phyloP scores from a whole-genome alignment of 1,284 basidiomycete species.

The Ustilago trichophora region DNA sequence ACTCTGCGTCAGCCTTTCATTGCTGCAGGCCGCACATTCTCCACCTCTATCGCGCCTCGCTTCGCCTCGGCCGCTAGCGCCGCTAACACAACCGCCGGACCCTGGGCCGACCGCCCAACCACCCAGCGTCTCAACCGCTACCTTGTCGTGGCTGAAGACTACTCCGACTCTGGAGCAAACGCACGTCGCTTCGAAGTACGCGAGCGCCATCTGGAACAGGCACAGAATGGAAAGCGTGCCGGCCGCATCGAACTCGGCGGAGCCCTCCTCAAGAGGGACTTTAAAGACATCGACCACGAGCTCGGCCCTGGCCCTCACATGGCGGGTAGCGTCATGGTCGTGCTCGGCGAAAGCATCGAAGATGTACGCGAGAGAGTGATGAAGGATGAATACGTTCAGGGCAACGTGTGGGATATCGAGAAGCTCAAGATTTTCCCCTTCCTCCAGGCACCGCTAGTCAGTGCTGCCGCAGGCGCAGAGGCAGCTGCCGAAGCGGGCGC shows the following conservation, averaged over 20 bases:
- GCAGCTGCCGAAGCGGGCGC: neutral
- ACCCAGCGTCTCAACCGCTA: conserved; percentile 43
- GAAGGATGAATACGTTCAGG: conserved; percentile 51
- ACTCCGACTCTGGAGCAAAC: conserved; percentile 36
- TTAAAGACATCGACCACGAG: conserved; percentile 40
- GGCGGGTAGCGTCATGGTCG: conserved; percentile 47
- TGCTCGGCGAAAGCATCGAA: conserved; percentile 49
- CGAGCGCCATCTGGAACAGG: conserved; percentile 52
- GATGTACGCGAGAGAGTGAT: conserved; percentile 41
- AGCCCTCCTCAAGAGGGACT: conserved; percentile 48
- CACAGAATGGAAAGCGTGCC: conserved; percentile 39
- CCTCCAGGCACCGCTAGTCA: conserved; percentile 40
- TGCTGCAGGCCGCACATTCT: neutral
- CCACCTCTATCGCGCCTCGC: conserved; percentile 1
- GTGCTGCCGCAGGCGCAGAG: neutral
- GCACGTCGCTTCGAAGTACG: conserved; percentile 53
- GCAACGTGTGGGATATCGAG: conserved; percentile 45
- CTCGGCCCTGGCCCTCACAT: conserved; percentile 38
- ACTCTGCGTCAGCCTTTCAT: neutral
- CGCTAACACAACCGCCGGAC: conserved; percentile 7
- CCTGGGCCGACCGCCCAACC: conserved; percentile 37
- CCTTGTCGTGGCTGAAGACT: conserved; percentile 50
- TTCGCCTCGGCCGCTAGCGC: conserved; percentile 5
- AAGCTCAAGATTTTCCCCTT: conserved; percentile 50
- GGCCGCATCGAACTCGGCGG: conserved; percentile 55